These are phyloP conservation scores for Crithidia bombi DNA, from an alignment of 208 protist species.

Conservation along the genomic window DNA sequence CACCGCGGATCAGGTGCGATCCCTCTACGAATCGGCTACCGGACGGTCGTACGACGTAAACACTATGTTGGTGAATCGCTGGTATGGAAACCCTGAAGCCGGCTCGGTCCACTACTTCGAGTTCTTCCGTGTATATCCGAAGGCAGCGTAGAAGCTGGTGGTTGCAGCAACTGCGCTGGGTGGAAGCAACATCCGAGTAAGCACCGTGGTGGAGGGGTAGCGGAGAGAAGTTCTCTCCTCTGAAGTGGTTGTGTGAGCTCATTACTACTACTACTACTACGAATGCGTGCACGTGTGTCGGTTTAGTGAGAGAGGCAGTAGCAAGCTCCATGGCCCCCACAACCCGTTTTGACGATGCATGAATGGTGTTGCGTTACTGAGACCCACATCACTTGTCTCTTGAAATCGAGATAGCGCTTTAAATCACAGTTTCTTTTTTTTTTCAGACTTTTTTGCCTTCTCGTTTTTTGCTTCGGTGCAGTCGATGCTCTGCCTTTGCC, in stretches of 20 bases:
- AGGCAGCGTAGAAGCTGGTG: neutral
- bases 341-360: too few species aligned
- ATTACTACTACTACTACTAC: neutral
- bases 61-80: conserved; percentile 32
- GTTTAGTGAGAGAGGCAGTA: neutral
- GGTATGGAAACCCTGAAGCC: conserved; percentile 10
- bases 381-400: neutral
- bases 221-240: too few species aligned
- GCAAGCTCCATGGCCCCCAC: too few species aligned
- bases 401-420: too few species aligned
- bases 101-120: conserved; percentile 27
- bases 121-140: conserved; percentile 21
- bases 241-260: too few species aligned
- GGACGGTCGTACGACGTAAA: conserved; percentile 21
- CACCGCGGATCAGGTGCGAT: conserved; percentile 33
- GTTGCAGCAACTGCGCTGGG: too few species aligned
- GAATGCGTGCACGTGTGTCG: too few species aligned
- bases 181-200: neutral
- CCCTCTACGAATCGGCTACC: conserved; percentile 44
- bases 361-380: too few species aligned
- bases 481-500: too few species aligned
- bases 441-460: neutral
- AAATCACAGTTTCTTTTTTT: conserved; percentile 9
- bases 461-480: conserved; percentile 25
- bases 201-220: neutral